phyloP scores from a whole-genome alignment of 495 filamentous ascomycete species.

The Penicillium robsamsonii region DNA sequence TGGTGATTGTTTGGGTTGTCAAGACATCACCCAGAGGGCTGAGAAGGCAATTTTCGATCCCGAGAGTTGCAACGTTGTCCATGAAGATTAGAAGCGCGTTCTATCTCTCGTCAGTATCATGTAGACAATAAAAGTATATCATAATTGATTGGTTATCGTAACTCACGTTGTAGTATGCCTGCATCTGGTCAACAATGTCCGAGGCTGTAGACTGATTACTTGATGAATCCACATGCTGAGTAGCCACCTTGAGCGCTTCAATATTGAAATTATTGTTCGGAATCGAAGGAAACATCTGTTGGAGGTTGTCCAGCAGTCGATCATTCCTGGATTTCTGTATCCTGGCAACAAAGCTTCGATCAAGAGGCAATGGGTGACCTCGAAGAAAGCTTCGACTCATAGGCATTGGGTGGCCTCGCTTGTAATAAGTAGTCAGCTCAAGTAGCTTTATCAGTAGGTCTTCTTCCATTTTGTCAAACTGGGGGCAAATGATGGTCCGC shows the following conservation, averaged over 20 bases:
- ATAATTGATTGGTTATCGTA: background rate
- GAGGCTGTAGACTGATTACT: slow-evolving; percentile 18
- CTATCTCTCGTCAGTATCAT: slow-evolving; percentile 29
- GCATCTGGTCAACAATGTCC: slow-evolving; percentile 34
- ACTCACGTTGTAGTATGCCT: slow-evolving; percentile 40
- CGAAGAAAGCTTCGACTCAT: slow-evolving; percentile 40
- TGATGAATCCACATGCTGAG: slow-evolving; percentile 4
- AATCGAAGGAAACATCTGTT: background rate
- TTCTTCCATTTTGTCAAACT: slow-evolving; percentile 31
- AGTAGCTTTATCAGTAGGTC: slow-evolving; percentile 38
- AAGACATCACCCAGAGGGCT: slow-evolving; percentile 26
- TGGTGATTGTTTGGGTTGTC: slow-evolving; percentile 28
- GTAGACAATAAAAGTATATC: background rate
- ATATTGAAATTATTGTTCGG: background rate
- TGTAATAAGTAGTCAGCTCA: slow-evolving; percentile 42
- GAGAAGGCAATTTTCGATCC: slow-evolving; percentile 59
- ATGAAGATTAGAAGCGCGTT: slow-evolving; percentile 59
- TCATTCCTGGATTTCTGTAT: slow-evolving; percentile 27
- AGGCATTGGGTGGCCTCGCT: slow-evolving; percentile 45
- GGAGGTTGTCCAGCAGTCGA: slow-evolving; percentile 13
- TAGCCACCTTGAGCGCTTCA: slow-evolving; percentile 2
- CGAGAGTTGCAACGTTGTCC: slow-evolving; percentile 59
- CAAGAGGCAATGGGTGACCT: slow-evolving; percentile 45
- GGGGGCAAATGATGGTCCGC: slow-evolving; percentile 20
- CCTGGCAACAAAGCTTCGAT: slow-evolving; percentile 34